A percentile compares a stretch with the other conserved stretches of the same genome.
phyloP scores from a whole-genome alignment of 2,329 filamentous ascomycete species.

The Pseudogymnoascus sp. region DNA sequence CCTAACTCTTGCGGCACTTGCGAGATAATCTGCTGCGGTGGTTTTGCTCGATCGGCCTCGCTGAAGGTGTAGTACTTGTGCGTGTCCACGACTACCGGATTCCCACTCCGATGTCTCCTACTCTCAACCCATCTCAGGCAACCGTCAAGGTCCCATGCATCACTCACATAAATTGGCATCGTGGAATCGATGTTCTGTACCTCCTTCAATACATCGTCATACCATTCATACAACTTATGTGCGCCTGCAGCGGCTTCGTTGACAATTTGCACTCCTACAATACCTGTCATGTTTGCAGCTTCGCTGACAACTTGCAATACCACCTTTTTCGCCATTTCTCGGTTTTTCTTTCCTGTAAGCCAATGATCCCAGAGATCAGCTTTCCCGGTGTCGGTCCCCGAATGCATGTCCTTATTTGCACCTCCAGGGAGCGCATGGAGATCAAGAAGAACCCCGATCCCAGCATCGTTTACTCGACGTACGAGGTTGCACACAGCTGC shows the following conservation, averaged over 20 bases:
- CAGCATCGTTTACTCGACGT: slow-evolving; percentile 36
- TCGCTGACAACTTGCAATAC: slow-evolving; percentile 41
- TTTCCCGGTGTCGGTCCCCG: slow-evolving; percentile 44
- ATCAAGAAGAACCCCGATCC: slow-evolving; percentile 51
- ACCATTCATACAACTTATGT: slow-evolving; percentile 49
- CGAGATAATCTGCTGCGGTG: slow-evolving; percentile 44
- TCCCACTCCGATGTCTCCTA: slow-evolving; percentile 31
- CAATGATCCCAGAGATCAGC: slow-evolving; percentile 42
- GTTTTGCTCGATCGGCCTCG: slow-evolving; percentile 43
- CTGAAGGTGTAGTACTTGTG: slow-evolving; percentile 53
- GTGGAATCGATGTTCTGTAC: slow-evolving; percentile 40
- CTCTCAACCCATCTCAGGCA: slow-evolving; percentile 39
- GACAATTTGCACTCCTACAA: slow-evolving; percentile 50
- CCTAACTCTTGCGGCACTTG: slow-evolving; percentile 38
- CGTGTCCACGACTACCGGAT: slow-evolving; percentile 49
- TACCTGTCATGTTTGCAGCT: slow-evolving; percentile 26
- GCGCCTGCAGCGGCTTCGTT: slow-evolving; percentile 48
- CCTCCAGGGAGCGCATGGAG: slow-evolving; percentile 53
- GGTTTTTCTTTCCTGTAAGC: slow-evolving; percentile 31
- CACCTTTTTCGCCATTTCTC: slow-evolving; percentile 41
- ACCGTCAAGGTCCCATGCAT: slow-evolving; percentile 46
- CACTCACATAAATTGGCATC: slow-evolving; percentile 50
- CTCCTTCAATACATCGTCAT: slow-evolving; percentile 42
- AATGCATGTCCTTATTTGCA: slow-evolving; percentile 48
- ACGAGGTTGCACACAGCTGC: slow-evolving; percentile 40